A percentile compares a stretch with the other conserved stretches of the same genome.
phyloP scores from a whole-genome alignment of 73 alveolate species.

The Paramecium tetraurelia region DNA sequence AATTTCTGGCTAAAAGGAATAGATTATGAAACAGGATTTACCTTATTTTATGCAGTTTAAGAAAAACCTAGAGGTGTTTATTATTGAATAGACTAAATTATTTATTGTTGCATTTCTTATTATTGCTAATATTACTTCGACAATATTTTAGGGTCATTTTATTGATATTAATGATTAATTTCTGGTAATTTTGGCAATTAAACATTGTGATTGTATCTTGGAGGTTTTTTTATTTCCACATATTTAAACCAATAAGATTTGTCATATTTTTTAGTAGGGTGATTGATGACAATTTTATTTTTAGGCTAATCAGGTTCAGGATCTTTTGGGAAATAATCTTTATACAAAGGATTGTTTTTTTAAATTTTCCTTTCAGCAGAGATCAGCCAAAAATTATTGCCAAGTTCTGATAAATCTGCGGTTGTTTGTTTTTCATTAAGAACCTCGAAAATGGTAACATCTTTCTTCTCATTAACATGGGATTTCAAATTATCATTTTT shows the following conservation, averaged over 20 bases:
- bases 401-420: constrained; percentile 38
- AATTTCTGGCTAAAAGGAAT: constrained; percentile 44
- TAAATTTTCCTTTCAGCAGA: constrained; percentile 2
- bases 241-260: constrained; percentile 49
- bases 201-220: neutral
- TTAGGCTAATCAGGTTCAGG: neutral
- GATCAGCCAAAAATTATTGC: constrained; percentile 36
- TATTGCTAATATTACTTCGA: neutral
- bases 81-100: neutral
- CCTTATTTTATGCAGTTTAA: neutral
- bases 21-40: neutral
- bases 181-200: constrained; percentile 39
- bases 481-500: constrained; percentile 10
- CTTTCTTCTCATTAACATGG: constrained; percentile 13
- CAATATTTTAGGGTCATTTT: neutral
- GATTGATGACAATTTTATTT: neutral
- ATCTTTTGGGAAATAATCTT: constrained; percentile 35
- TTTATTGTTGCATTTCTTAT: neutral
- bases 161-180: neutral
- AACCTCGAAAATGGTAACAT: constrained; percentile 30
- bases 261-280: constrained; percentile 40
- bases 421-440: constrained; percentile 31
- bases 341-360: constrained; percentile 16
- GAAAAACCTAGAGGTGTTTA: neutral
- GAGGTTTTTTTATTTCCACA: neutral